Evolutionary conservation across 1,284 basidiomycete genomes (phyloP).

Genomic region (Fistulina hepatica): DNA sequence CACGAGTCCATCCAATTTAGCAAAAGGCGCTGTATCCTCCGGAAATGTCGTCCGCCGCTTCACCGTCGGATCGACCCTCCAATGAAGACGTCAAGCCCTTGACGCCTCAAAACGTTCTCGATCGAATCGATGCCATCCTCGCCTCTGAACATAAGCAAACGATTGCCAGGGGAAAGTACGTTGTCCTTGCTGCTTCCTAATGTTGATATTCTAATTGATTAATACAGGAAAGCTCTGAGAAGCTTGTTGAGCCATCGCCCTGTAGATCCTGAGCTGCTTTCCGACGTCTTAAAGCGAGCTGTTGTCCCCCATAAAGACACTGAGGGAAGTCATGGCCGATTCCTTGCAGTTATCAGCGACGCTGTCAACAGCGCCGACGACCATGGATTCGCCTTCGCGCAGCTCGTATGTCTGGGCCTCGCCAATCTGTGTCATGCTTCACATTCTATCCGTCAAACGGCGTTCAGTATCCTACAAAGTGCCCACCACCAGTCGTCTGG

Average conservation of each 20-base stretch:
- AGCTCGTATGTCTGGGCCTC: constrained; percentile 73
- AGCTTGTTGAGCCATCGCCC: constrained; percentile 58
- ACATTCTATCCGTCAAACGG: constrained; percentile 56
- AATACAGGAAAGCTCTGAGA: constrained; percentile 62
- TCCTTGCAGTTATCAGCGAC: constrained; percentile 76
- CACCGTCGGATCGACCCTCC: constrained; percentile 46
- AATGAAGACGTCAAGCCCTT: constrained; percentile 44
- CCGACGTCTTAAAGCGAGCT: constrained; percentile 62
- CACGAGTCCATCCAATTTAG: constrained; percentile 25
- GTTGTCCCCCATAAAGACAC: constrained; percentile 51
- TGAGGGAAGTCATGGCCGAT: constrained; percentile 46
- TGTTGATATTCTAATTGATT: constrained; percentile 12
- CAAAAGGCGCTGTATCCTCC: constrained; percentile 65
- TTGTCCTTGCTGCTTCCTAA: constrained; percentile 5
- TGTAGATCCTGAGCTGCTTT: constrained; percentile 50
- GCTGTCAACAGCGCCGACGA: constrained; percentile 50
- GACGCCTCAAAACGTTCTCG: constrained; percentile 41
- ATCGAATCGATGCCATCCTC: constrained; percentile 57
- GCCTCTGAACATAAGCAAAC: constrained; percentile 43
- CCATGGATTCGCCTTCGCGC: constrained; percentile 62
- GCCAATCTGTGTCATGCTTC: constrained; percentile 79
- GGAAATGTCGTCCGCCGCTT: constrained; percentile 43
- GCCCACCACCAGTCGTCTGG: constrained; percentile 57
- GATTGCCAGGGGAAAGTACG: constrained; percentile 54
- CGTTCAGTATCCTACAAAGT: constrained; percentile 72